Evolutionary conservation across 1,284 basidiomycete species (phyloP), one percentile per base, ranked within the genome.

Genomic region (Quambalaria eucalypti): DNA sequence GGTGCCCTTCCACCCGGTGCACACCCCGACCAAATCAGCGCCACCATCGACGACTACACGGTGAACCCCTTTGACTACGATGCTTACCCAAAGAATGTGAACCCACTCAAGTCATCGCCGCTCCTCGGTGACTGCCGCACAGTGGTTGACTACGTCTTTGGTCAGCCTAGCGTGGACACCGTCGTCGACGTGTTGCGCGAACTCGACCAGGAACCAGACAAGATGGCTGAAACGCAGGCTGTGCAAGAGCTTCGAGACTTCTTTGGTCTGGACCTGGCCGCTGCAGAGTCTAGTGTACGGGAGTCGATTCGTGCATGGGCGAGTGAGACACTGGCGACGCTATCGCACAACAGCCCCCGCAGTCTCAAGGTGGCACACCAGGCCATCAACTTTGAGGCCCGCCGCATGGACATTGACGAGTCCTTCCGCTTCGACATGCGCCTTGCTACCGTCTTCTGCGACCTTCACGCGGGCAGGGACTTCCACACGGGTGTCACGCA

Each of bases 401-500:
- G 60, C 5, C 39, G 60, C 6, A 60, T 65, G 49, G 61, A 66
- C 49, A 57, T 72, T 36, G 59, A 59, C 30, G 66, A 71, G 42
- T 60, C 65, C 3, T 66, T 75, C 60, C 59, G 63, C 28, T 58
- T 62, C 52, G 69, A 74, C 57, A 74, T 75, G 66, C 65, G 68
- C 25, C 56, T 73, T 25, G 64, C 71, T 3, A 71, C 73, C 0
- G 68, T 64, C n/a, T 72, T 75, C 46, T 74, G 69, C 55, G 73
- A 74, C 50, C 53, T 74, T 21, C 54, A 59, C n/a, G 47, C 70
- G 26, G 71, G 71, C 9, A 55, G 70, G 10, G 57, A 81, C 79
- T 75, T 75, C 39, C 64, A 71, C 60, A 64, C 54, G 19, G 73
- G 73, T 23, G 73, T 75, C 0, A 64, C 60, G 8, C 65, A 68